A percentile compares a stretch with the other conserved stretches of the same genome.
Evolutionary conservation across 2,329 filamentous ascomycete genomes (phyloP).

Genomic region (Colletotrichum tabaci): DNA sequence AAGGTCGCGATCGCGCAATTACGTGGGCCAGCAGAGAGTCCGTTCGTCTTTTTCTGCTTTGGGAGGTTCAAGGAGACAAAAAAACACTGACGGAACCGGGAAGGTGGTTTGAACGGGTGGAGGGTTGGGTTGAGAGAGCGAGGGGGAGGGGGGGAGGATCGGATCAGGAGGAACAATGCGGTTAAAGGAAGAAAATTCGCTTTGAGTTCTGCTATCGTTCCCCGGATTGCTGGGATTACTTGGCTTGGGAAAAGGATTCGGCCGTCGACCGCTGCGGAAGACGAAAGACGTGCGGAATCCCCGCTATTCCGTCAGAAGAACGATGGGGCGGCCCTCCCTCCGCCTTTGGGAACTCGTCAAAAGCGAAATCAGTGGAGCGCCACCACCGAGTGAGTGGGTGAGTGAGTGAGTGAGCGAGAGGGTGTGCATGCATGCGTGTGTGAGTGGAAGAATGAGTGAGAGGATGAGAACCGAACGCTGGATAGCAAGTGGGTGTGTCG

Average conservation of each 20-base stretch:
- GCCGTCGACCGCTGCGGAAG: neutral
- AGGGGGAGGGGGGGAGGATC: neutral
- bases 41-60: neutral
- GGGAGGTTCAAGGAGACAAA: slow-evolving; percentile 15
- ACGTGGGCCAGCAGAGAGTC: slow-evolving; percentile 4
- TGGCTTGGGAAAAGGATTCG: neutral
- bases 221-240: slow-evolving; percentile 16
- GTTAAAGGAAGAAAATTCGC: slow-evolving; percentile 12
- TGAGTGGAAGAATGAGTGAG: neutral
- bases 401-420: neutral
- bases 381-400: slow-evolving; percentile 4
- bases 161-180: neutral
- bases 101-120: slow-evolving; percentile 10
- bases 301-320: slow-evolving; percentile 37
- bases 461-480: neutral
- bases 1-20: neutral
- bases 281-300: slow-evolving; percentile 37
- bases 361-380: slow-evolving; percentile 25
- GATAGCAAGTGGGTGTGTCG: neutral
- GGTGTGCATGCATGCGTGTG: neutral
- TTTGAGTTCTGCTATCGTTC: slow-evolving; percentile 1
- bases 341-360: slow-evolving; percentile 1
- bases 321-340: slow-evolving; percentile 22
- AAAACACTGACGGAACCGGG: slow-evolving; percentile 25
- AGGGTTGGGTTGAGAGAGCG: neutral